Evolutionary conservation across 169 alveolate species (phyloP).

Genomic region (Fabrea salina): DNA sequence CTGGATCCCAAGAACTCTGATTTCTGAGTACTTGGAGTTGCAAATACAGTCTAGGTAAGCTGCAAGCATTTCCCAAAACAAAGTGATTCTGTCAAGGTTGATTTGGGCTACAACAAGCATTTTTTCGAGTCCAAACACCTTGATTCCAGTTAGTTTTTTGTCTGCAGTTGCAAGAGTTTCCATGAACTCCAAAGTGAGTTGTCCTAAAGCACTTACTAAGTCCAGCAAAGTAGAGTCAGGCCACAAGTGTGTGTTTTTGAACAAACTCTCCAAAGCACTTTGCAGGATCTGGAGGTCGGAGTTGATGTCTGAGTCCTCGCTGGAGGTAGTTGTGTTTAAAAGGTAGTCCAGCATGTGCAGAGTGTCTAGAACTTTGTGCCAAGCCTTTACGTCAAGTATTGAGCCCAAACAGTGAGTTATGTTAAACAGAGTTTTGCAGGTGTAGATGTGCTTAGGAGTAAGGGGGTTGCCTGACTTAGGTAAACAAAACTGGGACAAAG

Average conservation of each 20-base stretch:
- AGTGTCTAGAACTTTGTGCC: slow-evolving; percentile 45
- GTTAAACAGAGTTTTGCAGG: slow-evolving; percentile 48
- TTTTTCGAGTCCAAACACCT: slow-evolving; percentile 21
- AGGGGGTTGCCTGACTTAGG: background rate
- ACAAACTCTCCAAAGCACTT: slow-evolving; percentile 43
- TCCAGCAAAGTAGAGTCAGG: slow-evolving; percentile 35
- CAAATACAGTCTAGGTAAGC: slow-evolving; percentile 30
- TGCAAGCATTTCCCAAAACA: slow-evolving; percentile 27
- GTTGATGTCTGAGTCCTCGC: slow-evolving; percentile 7
- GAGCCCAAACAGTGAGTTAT: slow-evolving; percentile 49
- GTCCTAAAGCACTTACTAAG: slow-evolving; percentile 39
- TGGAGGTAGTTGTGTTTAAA: background rate
- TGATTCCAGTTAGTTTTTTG: background rate
- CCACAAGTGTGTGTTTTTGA: slow-evolving; percentile 34
- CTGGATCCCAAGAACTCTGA: background rate
- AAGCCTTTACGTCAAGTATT: slow-evolving; percentile 42
- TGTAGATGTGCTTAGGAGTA: slow-evolving; percentile 33
- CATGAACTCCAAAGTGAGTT: slow-evolving; percentile 41
- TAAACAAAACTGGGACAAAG: background rate
- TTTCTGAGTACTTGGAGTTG: slow-evolving; percentile 20
- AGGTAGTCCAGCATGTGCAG: slow-evolving; percentile 37
- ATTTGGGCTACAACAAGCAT: background rate
- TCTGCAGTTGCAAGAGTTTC: slow-evolving; percentile 33
- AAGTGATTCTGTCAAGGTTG: background rate
- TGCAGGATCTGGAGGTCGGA: slow-evolving; percentile 43